Evolutionary conservation across 176 grass and related monocot genomes (phyloP).

Genomic region (Dactylis glomerata): DNA sequence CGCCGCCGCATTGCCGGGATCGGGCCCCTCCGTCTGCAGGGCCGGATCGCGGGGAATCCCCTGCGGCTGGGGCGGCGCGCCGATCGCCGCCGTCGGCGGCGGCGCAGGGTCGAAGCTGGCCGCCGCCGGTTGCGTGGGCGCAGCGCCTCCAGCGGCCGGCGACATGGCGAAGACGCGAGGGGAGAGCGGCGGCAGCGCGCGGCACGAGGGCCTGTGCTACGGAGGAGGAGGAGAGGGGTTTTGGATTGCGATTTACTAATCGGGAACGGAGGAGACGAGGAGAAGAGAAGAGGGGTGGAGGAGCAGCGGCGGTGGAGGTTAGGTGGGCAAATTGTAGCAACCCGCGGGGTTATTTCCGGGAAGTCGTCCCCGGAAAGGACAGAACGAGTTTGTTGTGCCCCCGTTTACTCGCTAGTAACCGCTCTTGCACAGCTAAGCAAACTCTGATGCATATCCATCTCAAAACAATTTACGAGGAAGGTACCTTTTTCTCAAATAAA

Average conservation of each 20-base stretch:
- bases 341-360: not conserved
- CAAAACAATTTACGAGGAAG: not conserved
- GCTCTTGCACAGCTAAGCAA: not conserved
- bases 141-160: conserved; percentile 33
- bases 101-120: not conserved
- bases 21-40: not conserved
- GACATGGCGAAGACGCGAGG: conserved; percentile 30
- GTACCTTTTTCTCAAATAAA: not conserved
- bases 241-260: not conserved
- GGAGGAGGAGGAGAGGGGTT: not conserved
- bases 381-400: not conserved
- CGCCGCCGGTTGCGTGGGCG: conserved; percentile 9
- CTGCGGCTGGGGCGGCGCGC: not conserved
- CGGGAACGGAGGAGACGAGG: conserved; percentile 15
- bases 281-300: not conserved
- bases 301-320: not conserved
- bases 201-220: not conserved
- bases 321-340: not conserved
- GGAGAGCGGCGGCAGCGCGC: not conserved
- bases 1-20: conserved; percentile 49
- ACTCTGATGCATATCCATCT: not conserved
- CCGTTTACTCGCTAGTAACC: not conserved
- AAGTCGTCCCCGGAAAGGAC: not conserved
- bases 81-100: conserved; percentile 2
- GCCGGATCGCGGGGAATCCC: conserved; percentile 17